These are phyloP conservation scores for Epichloe coenophiala DNA, from an alignment of 2,329 filamentous ascomycete species.

Conservation along the genomic window DNA sequence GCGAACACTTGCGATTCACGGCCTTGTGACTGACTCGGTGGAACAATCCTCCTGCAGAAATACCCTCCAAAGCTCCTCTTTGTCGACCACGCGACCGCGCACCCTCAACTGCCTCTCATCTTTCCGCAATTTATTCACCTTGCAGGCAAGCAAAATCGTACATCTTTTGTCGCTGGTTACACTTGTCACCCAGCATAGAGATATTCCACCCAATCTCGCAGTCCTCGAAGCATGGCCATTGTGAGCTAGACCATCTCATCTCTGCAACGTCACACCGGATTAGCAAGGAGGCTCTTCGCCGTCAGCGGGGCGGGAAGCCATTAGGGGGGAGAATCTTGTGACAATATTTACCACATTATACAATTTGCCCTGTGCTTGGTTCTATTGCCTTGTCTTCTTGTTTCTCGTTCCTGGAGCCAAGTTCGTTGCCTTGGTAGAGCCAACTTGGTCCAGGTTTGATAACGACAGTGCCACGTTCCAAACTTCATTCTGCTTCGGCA, in stretches of 20 bases:
- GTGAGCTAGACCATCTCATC: constrained; percentile 1
- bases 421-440: neutral
- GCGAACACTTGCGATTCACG: neutral
- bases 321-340: neutral
- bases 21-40: neutral
- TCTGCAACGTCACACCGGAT: constrained; percentile 1
- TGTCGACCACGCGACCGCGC: neutral
- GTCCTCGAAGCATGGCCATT: constrained; percentile 1
- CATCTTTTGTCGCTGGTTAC: neutral
- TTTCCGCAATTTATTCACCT: neutral
- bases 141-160: neutral
- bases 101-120: neutral
- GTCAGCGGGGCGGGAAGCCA: neutral
- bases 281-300: constrained; percentile 1
- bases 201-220: neutral
- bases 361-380: constrained; percentile 2
- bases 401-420: neutral
- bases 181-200: neutral
- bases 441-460: constrained; percentile 1
- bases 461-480: constrained; percentile 2
- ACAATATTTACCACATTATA: constrained; percentile 4
- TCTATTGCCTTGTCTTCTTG: neutral
- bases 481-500: neutral
- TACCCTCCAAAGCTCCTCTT: neutral
- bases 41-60: neutral